Base-by-base conservation (phyloP, 257 asterid genomes). In the Solanum etuberosum region DNA sequence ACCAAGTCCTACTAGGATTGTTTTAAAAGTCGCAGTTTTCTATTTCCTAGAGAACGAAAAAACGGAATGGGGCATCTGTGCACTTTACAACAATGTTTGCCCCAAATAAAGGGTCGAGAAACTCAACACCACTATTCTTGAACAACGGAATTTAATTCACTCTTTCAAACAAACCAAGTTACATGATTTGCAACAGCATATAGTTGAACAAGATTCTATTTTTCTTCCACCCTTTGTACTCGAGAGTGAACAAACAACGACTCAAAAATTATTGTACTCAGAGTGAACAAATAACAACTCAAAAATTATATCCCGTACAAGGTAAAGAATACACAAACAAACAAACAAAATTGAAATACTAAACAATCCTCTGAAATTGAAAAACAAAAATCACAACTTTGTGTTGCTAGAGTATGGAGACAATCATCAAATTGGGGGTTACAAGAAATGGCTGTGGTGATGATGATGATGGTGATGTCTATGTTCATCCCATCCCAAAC, bases 401-500 rank as follows among this genome's bases (percentile, higher is more conserved):
- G n/a, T 27, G 0, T 78, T 16, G 84, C 65, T 27, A 15, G 21
- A 48, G 59, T 46, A 46, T 4, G 54, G 2, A 77, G 25, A 78
- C 38, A 40, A 77, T 68, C 13, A 23, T 40, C 29, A 76, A 25
- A 82, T 65, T 15, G 35, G 35, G 10, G 27, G 14, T 89, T 78
- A 92, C 9, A 43, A 82, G 78, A 90, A 92, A 87, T 91, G 97
- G 71, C 86, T 89, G 89, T 91, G 94, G 83, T 83, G 92, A 70
- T 94, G 96, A 83, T 94, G 96, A 48, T 48, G 59, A 29, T 83
- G 94, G 48, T 91, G 95, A 51, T 92, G 97, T 51, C 93, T 77
- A 29, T 84, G 92, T 25, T 92, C 93, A 86, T 94, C 95, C 93
- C 91, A 90, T 46, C 93, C 92, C 37, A 92, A 91, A 83, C 97